Percentiles rank a stretch among this genome's conserved stretches.
Conservation (phyloP, 345 rosid genomes). For the Iberis pinnata region DNA sequence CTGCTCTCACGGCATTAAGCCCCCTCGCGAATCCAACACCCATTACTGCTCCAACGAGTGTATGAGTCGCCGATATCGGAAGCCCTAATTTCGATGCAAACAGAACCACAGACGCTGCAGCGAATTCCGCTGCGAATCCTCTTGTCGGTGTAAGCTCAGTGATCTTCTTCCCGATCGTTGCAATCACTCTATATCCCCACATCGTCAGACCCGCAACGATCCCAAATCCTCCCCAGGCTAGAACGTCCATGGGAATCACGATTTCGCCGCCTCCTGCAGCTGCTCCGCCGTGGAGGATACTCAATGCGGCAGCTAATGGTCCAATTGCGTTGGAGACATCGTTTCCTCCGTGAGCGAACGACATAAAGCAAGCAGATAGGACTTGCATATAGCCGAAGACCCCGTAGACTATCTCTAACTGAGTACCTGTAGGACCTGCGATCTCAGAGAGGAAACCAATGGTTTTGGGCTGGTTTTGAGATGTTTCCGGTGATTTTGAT, state of each 20-base stretch:
- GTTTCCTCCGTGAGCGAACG: slow-evolving; percentile 93
- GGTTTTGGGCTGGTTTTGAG: slow-evolving; percentile 34
- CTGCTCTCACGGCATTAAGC: slow-evolving; percentile 77
- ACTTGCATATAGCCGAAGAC: slow-evolving; percentile 93
- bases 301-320: slow-evolving; percentile 81
- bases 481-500: slow-evolving; percentile 37
- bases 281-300: slow-evolving; percentile 70
- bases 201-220: slow-evolving; percentile 77
- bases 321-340: slow-evolving; percentile 97
- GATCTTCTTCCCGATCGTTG: slow-evolving; percentile 94
- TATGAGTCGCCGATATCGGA: slow-evolving; percentile 89
- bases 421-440: slow-evolving; percentile 89
- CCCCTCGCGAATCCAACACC: slow-evolving; percentile 98
- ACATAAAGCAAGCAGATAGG: slow-evolving; percentile 97
- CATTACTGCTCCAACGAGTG: slow-evolving; percentile 95
- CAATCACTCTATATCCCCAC: slow-evolving; percentile 95
- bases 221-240: slow-evolving; percentile 98
- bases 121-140: slow-evolving; percentile 95
- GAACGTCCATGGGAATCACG: slow-evolving; percentile 71
- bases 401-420: slow-evolving; percentile 80
- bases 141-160: slow-evolving; percentile 92
- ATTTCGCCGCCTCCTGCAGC: slow-evolving; percentile 46
- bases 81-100: slow-evolving; percentile 82
- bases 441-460: slow-evolving; percentile 79
- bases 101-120: slow-evolving; percentile 89